Evolutionary conservation across 768 basidiomycete genomes (phyloP).

Genomic region (Trametes villosa): DNA sequence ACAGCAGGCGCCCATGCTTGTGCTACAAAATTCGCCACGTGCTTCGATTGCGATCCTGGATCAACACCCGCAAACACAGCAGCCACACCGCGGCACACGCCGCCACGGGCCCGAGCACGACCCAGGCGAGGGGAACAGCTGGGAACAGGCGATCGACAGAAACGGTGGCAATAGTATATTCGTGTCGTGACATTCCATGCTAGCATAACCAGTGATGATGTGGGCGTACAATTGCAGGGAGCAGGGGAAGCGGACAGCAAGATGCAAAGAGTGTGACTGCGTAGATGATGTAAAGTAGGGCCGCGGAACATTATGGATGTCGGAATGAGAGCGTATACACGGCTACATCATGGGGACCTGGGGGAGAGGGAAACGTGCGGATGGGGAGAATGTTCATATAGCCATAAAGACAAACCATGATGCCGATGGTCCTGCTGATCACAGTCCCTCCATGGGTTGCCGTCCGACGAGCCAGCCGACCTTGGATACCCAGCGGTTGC

Average conservation of each 20-base stretch:
- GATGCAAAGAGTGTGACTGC: slow-evolving; percentile 3
- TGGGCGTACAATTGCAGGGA: slow-evolving; percentile 18
- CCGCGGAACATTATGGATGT: background rate
- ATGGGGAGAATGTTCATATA: slow-evolving; percentile 13
- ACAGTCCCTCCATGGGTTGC: slow-evolving; percentile 42
- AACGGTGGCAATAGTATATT: slow-evolving; percentile 1
- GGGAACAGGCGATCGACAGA: too few species aligned
- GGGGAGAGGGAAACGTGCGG: background rate
- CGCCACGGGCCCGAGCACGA: background rate
- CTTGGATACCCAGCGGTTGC: slow-evolving; percentile 71
- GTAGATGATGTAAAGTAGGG: slow-evolving; percentile 2
- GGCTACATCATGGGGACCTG: background rate
- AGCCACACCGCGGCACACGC: slow-evolving; percentile 7
- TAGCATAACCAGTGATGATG: slow-evolving; percentile 13
- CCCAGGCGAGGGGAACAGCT: too few species aligned
- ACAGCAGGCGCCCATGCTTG: background rate
- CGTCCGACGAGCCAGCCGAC: slow-evolving; percentile 80
- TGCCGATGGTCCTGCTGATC: slow-evolving; percentile 3
- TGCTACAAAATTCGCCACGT: slow-evolving; percentile 27
- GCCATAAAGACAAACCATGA: slow-evolving; percentile 10
- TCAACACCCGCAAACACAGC: slow-evolving; percentile 11
- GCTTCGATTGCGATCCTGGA: slow-evolving; percentile 12
- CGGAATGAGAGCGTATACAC: background rate
- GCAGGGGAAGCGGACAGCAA: slow-evolving; percentile 8
- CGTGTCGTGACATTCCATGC: slow-evolving; percentile 17